phyloP scores from a whole-genome alignment of 768 basidiomycete genomes.

The Boletus subparvulus region DNA sequence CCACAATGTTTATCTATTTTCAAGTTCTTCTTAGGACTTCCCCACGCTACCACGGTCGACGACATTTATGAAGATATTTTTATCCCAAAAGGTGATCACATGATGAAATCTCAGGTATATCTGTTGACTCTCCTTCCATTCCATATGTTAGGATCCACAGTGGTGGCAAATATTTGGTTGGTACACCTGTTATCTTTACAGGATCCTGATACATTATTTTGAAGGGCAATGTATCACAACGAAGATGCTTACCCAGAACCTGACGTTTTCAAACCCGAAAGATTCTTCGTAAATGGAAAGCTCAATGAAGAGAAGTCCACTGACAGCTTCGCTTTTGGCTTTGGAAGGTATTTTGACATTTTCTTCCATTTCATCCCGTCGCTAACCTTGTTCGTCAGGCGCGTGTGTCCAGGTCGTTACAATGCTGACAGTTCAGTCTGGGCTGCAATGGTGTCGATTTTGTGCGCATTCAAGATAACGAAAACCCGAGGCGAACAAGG shows the following conservation, averaged over 20 bases:
- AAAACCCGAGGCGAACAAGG: slow-evolving; percentile 26
- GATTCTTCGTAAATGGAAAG: slow-evolving; percentile 25
- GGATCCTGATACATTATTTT: neutral
- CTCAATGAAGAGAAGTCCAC: neutral
- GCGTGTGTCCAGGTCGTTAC: slow-evolving; percentile 34
- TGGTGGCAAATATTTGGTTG: slow-evolving; percentile 24
- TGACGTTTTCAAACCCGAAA: slow-evolving; percentile 32
- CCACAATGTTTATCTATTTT: neutral
- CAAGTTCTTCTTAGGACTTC: slow-evolving; percentile 7
- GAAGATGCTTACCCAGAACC: slow-evolving; percentile 17
- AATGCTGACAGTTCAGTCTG: slow-evolving; percentile 33
- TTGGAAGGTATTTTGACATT: slow-evolving; percentile 19
- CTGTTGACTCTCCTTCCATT: neutral
- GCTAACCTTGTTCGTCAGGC: slow-evolving; percentile 10
- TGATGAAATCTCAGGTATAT: neutral
- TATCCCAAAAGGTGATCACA: slow-evolving; percentile 23
- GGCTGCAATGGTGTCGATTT: slow-evolving; percentile 26
- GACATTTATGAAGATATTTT: slow-evolving; percentile 20
- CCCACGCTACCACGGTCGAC: slow-evolving; percentile 19
- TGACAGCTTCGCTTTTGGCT: slow-evolving; percentile 16
- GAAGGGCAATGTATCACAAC: slow-evolving; percentile 18
- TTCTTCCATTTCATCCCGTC: neutral
- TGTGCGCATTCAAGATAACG: slow-evolving; percentile 28
- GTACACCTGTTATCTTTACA: neutral
- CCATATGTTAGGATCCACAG: slow-evolving; percentile 13